Evolutionary conservation across 2,329 filamentous ascomycete genomes (phyloP), one percentile per base, ranked within the genome.

Genomic region (Trichoderma afroharzianum): DNA sequence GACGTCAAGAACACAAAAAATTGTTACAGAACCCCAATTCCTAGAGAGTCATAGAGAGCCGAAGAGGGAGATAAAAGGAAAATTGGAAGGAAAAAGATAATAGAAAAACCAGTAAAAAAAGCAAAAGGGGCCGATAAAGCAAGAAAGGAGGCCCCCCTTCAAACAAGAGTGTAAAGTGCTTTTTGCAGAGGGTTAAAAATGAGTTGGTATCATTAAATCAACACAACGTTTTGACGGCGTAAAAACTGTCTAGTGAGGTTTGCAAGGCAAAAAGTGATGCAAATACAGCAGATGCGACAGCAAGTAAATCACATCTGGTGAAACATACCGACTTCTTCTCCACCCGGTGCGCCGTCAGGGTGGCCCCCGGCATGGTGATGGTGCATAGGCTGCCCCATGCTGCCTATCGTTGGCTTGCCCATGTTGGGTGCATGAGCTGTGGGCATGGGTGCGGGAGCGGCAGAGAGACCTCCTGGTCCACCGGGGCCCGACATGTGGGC

Each of bases 271-370:
- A 74, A 76, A 77, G 74, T 74, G 74, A 72, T 74, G 76, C 75
- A 76, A 81, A 83, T 77, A 79, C 82, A 83, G 84, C 81, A 84
- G 74, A 79, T 79, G 79, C 75, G 75, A 78, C 72, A 69, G 62
- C 74, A 75, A 75, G 78, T 39, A 78, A 88, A 39, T 93, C 90
- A 96, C 91, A 96, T 93, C 87, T 94, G 93, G 88, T 94, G 92
- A 87, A 95, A 97, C 94, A 97, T 97, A 97, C 94, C 94, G 91
- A 94, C 94, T 89, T 96, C 94, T 79, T 95, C 92, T 81, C 87
- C 88, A 82, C 88, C 87, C 80, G 89, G 88, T 77, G 86, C 87
- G 80, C 89, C 91, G 80, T 81, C 80, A 63, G 77, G 77, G 73
- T 81, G 80, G 72, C 74, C 75, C 74, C 80, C 79, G 63, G 79